A percentile compares a stretch with the other conserved stretches of the same genome.
Conservation (phyloP, 495 filamentous ascomycete species). For the Lasiosphaeria hispida region DNA sequence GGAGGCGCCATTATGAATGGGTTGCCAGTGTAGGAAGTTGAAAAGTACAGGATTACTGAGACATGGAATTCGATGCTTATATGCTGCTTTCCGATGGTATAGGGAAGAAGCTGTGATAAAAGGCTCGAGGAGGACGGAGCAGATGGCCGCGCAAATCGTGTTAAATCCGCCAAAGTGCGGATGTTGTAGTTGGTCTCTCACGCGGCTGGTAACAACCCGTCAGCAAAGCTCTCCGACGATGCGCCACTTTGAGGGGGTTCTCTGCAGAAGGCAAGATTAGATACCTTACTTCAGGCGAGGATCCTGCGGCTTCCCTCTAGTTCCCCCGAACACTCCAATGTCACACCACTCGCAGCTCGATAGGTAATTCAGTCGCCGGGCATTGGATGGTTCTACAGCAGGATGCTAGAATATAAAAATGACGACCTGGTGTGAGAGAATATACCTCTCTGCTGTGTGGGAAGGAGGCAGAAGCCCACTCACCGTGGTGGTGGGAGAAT, state of each 20-base stretch:
- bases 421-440: neutral
- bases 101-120: neutral
- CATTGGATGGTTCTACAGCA: slow-evolving; percentile 4
- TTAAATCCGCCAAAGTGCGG: neutral
- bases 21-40: slow-evolving; percentile 6
- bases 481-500: neutral
- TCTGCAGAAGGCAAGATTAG: neutral
- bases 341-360: neutral
- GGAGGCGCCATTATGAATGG: slow-evolving; percentile 36
- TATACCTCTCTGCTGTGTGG: neutral
- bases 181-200: neutral
- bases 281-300: neutral
- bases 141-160: too few relatives aligned
- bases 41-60: slow-evolving; percentile 2
- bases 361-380: neutral
- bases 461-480: neutral
- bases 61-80: slow-evolving; percentile 9
- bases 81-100: slow-evolving; percentile 9
- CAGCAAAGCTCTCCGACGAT: neutral
- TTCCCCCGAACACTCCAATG: neutral
- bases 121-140: neutral
- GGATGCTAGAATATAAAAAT: neutral
- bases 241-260: neutral
- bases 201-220: neutral
- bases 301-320: too few relatives aligned